Percentiles rank a stretch among this genome's conserved stretches.
These are phyloP conservation scores for Zygosaccharomyces lentus DNA, from an alignment of 805 yeast species.

Conservation along the genomic window DNA sequence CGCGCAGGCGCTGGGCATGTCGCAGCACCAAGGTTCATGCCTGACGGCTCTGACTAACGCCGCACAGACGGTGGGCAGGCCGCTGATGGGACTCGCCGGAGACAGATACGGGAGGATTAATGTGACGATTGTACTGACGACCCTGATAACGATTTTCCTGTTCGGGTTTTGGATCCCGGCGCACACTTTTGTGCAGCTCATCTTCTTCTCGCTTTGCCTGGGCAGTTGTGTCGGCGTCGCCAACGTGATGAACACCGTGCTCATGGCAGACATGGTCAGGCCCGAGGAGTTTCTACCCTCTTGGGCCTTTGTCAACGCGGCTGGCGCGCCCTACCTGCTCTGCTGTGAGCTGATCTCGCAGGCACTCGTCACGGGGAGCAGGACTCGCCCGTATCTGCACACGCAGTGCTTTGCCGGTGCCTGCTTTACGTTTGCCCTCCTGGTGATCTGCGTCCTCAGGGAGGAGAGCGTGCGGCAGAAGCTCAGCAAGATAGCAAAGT, in stretches of 20 bases:
- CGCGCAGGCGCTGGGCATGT: slow-evolving; percentile 45
- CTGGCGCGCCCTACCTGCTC: slow-evolving; percentile 36
- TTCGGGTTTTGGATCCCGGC: slow-evolving; percentile 50
- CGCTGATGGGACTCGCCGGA: slow-evolving; percentile 43
- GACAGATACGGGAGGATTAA: slow-evolving; percentile 47
- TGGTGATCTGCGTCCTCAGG: slow-evolving; percentile 46
- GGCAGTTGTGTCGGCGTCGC: slow-evolving; percentile 48
- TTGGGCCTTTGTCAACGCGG: slow-evolving; percentile 36
- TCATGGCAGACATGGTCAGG: slow-evolving; percentile 41
- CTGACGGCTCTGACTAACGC: slow-evolving; percentile 45
- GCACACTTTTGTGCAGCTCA: slow-evolving; percentile 38
- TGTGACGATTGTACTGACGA: slow-evolving; percentile 38
- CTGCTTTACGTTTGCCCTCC: slow-evolving; percentile 41
- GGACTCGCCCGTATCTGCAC: slow-evolving; percentile 47
- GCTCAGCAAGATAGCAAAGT: slow-evolving; percentile 20
- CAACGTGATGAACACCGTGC: slow-evolving; percentile 39
- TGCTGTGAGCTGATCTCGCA: slow-evolving; percentile 55
- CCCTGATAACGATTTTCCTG: slow-evolving; percentile 37
- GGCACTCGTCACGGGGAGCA: slow-evolving; percentile 34
- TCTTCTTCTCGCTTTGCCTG: slow-evolving; percentile 40
- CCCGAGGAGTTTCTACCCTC: slow-evolving; percentile 38
- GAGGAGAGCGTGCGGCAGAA: slow-evolving; percentile 47
- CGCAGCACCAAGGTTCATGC: slow-evolving; percentile 41
- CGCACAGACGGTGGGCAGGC: slow-evolving; percentile 48
- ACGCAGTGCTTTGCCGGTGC: slow-evolving; percentile 59